A percentile compares a stretch with the other conserved stretches of the same genome.
phyloP scores from a whole-genome alignment of 2,329 filamentous ascomycete genomes.

The Xylariales sp. region DNA sequence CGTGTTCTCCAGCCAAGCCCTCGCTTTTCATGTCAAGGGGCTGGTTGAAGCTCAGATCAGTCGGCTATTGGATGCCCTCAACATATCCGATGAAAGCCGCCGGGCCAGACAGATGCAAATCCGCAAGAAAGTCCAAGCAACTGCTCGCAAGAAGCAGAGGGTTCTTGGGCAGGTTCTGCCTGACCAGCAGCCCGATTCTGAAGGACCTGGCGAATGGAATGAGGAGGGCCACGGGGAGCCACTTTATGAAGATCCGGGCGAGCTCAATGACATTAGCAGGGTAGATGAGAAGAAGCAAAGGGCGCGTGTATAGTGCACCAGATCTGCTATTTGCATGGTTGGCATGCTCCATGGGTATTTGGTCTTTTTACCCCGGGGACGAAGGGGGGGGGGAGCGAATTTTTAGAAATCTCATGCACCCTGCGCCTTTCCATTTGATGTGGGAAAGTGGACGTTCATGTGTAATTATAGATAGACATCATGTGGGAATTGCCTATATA shows the following conservation, averaged over 20 bases:
- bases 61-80: constrained; percentile 54
- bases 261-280: constrained; percentile 14
- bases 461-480: too few relatives aligned
- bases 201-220: constrained; percentile 25
- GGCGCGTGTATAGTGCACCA: too few relatives aligned
- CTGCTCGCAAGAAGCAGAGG: constrained; percentile 12
- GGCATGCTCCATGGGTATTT: too few relatives aligned
- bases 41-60: constrained; percentile 76
- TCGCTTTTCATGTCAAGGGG: constrained; percentile 76
- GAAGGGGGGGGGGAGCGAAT: too few relatives aligned
- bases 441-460: too few relatives aligned
- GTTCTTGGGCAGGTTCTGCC: constrained; percentile 13
- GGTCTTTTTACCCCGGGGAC: too few relatives aligned
- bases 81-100: constrained; percentile 31
- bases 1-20: constrained; percentile 68
- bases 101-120: constrained; percentile 23
- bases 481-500: too few relatives aligned
- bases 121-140: constrained; percentile 15
- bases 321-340: too few relatives aligned
- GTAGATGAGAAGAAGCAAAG: too few relatives aligned
- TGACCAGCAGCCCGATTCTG: constrained; percentile 5
- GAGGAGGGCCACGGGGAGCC: constrained; percentile 31
- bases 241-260: constrained; percentile 18
- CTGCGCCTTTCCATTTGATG: too few relatives aligned
- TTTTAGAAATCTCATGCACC: too few relatives aligned